Evolutionary conservation across 345 rosid genomes (phyloP).

Genomic region (Euphorbia lathyris): DNA sequence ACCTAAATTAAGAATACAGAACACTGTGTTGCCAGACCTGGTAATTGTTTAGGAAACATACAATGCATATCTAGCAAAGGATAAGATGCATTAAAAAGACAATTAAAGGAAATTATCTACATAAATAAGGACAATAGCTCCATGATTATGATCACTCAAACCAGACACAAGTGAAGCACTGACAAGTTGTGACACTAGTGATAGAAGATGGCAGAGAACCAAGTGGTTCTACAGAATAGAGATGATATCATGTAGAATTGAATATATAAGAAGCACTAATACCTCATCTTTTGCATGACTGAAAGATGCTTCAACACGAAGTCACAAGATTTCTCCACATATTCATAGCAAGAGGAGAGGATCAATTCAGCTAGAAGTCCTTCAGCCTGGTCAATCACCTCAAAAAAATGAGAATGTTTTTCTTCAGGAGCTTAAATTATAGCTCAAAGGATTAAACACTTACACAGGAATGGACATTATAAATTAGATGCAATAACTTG

Average conservation of each 20-base stretch:
- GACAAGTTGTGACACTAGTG: neutral
- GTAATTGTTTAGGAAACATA: neutral
- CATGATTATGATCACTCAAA: neutral
- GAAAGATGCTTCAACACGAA: constrained; percentile 64
- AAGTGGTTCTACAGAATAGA: neutral
- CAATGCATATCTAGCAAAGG: neutral
- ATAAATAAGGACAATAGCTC: neutral
- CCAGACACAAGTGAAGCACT: neutral
- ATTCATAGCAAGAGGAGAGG: constrained; percentile 63
- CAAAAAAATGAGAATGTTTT: constrained; percentile 9
- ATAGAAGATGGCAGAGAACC: neutral
- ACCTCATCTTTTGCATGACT: constrained; percentile 68
- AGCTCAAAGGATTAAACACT: neutral
- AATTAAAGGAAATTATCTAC: neutral
- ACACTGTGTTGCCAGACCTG: neutral
- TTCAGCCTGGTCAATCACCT: constrained; percentile 55
- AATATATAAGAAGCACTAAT: constrained; percentile 6
- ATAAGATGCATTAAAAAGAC: neutral
- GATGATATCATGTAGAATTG: neutral
- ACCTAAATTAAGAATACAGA: neutral
- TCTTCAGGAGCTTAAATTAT: constrained; percentile 10
- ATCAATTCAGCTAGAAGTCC: constrained; percentile 73
- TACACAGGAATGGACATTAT: neutral
- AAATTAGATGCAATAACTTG: neutral
- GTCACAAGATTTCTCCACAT: constrained; percentile 60